Base-by-base conservation (phyloP, 2,329 filamentous ascomycete species). In the Apiospora sp. region DNA sequence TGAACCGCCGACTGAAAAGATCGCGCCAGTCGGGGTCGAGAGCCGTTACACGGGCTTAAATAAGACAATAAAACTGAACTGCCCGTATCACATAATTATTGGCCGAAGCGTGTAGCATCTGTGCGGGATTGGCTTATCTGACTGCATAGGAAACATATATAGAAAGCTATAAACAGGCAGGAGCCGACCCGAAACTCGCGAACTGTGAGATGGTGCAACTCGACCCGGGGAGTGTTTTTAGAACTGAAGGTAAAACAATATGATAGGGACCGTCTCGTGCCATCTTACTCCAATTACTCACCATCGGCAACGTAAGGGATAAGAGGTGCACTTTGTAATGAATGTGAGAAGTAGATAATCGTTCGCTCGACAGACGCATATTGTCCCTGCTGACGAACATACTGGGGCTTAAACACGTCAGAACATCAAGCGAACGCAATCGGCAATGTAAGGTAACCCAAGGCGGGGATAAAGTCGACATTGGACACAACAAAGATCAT, bases 61-160 rank as follows among this genome's bases (percentile, higher is more conserved):
- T 30, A 64, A 64, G 58, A 41, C 58, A 41, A 41, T n/a, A 64
- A 64, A 41, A n/a, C 58, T 64, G 34, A 64, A 24, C 34, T n/a
- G 19, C 58, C 58, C 30, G 30, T 22, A 37, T n/a, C 30, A 37
- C 16, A 16, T 16, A 61, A 30, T 37, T 22, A 61, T 61, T 61
- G 54, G 3, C 30, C 54, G 54, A 37, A 34, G 16, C 54, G 58
- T 12, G 58, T n/a, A 41, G 58, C 34, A 64, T 13, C 30, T 19
- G 34, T 41, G 34, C 58, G 24, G 34, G 12, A 64, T 24, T 41
- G 3, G 5, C 30, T 64, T 41, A 22, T 41, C n/a, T 41, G 22
- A n/a, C 34, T 41, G 58, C 10, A n/a, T 64, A 27, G 49, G 58
- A 13, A 14, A 64, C n/a, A 13, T 41, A 13, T 41, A 16, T 41